Evolutionary conservation across 108 stramenopile species (phyloP).

Genomic region (Stephanodiscus minutulus): DNA sequence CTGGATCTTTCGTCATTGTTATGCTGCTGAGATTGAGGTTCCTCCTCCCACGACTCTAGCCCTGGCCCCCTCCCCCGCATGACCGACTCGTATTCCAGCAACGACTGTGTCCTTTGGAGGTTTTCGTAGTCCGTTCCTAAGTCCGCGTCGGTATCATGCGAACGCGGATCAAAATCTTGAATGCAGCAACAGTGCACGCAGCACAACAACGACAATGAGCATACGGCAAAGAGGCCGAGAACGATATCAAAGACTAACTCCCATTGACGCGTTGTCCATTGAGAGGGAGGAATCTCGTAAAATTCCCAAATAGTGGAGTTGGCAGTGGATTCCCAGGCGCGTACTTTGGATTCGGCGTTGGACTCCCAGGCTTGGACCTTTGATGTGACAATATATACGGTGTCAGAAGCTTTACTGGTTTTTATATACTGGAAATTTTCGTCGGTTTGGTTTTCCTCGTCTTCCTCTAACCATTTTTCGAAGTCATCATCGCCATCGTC

Average conservation of each 20-base stretch:
- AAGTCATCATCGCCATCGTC: neutral
- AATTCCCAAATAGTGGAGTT: slow-evolving; percentile 35
- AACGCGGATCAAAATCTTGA: neutral
- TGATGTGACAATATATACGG: neutral
- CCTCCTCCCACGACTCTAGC: neutral
- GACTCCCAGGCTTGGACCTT: neutral
- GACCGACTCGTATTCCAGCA: neutral
- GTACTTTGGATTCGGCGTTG: neutral
- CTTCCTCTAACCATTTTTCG: neutral
- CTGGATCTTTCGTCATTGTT: neutral
- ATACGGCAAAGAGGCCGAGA: slow-evolving; percentile 9
- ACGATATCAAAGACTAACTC: slow-evolving; percentile 19
- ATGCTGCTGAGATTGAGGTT: neutral
- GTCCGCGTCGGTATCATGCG: neutral
- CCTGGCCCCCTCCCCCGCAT: neutral
- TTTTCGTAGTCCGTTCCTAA: neutral
- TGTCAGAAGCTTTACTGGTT: no score
- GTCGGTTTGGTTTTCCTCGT: neutral
- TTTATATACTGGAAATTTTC: neutral
- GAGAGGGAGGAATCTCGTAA: slow-evolving; percentile 24
- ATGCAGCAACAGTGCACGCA: neutral
- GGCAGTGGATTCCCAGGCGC: slow-evolving; percentile 3
- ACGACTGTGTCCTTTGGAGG: neutral
- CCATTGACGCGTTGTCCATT: slow-evolving; percentile 37
- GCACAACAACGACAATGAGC: slow-evolving; percentile 4